Percentiles rank a stretch among this genome's conserved stretches.
These are phyloP conservation scores for Drechmeria coniospora DNA, from an alignment of 2,329 filamentous ascomycete genomes.

Conservation along the genomic window DNA sequence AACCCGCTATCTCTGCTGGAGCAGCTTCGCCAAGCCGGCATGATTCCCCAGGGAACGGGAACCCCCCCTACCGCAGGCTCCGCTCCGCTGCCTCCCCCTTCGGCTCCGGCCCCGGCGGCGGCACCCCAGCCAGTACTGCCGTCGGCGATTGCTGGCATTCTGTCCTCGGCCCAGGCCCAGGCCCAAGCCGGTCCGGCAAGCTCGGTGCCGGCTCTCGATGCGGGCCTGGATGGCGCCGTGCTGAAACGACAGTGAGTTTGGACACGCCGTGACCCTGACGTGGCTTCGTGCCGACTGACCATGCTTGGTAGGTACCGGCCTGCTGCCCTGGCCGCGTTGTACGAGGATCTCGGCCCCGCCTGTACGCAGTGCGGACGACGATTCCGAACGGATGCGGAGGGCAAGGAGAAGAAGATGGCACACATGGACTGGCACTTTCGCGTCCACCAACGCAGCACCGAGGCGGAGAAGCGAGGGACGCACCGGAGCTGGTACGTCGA, in stretches of 20 bases:
- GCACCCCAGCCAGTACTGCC: conserved; percentile 18
- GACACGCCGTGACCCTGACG: not conserved
- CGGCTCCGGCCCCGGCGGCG: conserved; percentile 13
- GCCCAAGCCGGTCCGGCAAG: conserved; percentile 6
- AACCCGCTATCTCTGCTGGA: conserved; percentile 48
- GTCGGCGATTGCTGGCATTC: conserved; percentile 19
- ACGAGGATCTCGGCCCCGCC: conserved; percentile 69
- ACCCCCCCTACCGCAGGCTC: conserved; percentile 21
- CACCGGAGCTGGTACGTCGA: conserved; percentile 93
- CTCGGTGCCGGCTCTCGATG: conserved; percentile 7
- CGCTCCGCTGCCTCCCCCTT: conserved; percentile 15
- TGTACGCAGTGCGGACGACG: conserved; percentile 86
- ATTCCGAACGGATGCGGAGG: conserved; percentile 63
- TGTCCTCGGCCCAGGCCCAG: conserved; percentile 17
- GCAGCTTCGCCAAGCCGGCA: conserved; percentile 51
- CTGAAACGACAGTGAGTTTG: conserved; percentile 54
- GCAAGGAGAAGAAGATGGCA: conserved; percentile 70
- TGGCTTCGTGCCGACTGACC: conserved; percentile 4
- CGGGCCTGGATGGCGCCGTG: conserved; percentile 49
- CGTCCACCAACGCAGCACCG: conserved; percentile 75
- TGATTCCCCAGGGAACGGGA: conserved; percentile 38
- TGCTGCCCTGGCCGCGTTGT: conserved; percentile 57
- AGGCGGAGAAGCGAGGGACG: conserved; percentile 71
- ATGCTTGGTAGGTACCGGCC: conserved; percentile 46
- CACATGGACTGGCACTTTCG: conserved; percentile 99